phyloP scores from a whole-genome alignment of 768 basidiomycete genomes.

The Chalciporus pseudorubinellus region DNA sequence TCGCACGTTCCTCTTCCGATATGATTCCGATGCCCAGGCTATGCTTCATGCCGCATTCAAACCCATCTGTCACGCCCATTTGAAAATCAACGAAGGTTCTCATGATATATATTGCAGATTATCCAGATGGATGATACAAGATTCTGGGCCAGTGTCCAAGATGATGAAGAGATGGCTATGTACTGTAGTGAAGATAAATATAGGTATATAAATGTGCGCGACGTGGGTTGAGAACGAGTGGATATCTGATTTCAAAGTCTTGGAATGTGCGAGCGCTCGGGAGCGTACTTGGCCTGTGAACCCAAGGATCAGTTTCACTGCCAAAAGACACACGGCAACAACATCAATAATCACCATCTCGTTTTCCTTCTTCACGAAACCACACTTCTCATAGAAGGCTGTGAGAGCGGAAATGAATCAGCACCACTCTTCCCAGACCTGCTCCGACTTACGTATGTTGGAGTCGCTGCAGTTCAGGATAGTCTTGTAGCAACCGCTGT shows the following conservation, averaged over 20 bases:
- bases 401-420: conserved; percentile 13
- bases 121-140: conserved; percentile 17
- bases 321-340: neutral
- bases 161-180: conserved; percentile 4
- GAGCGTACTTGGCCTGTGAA: conserved; percentile 58
- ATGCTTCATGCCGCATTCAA: conserved; percentile 4
- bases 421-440: conserved; percentile 3
- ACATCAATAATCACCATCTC: conserved; percentile 69
- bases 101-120: neutral
- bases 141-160: conserved; percentile 8
- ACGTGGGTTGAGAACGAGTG: neutral
- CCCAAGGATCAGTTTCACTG: conserved; percentile 5
- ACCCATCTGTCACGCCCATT: neutral
- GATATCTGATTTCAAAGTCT: conserved; percentile 14
- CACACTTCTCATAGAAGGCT: conserved; percentile 99
- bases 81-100: neutral
- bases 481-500: conserved; percentile 87
- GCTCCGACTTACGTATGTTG: conserved; percentile 77
- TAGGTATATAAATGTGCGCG: conserved; percentile 6
- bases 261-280: conserved; percentile 30
- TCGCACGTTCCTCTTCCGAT: conserved; percentile 21
- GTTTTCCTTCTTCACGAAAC: conserved; percentile 84
- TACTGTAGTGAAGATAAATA: conserved; percentile 3
- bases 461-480: conserved; percentile 91
- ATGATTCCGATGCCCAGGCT: conserved; percentile 14